phyloP scores from a whole-genome alignment of 2,329 filamentous ascomycete genomes.

The Beauveria scarabaeidicola region DNA sequence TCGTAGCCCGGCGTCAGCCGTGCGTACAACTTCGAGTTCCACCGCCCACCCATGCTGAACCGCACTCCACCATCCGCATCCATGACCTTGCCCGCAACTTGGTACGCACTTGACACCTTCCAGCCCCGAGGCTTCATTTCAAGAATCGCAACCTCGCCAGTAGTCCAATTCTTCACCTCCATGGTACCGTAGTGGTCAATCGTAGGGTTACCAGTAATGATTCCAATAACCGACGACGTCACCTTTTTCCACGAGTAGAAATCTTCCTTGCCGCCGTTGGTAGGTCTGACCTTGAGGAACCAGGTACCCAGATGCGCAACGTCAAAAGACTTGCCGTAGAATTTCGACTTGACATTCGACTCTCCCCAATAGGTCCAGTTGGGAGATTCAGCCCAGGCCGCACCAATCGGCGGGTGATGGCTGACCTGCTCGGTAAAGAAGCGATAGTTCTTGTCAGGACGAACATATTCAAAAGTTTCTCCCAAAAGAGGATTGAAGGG shows the following conservation, averaged over 20 bases:
- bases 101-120: conserved; percentile 88
- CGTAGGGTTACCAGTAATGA: conserved; percentile 90
- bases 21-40: conserved; percentile 97
- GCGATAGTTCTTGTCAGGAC: conserved; percentile 93
- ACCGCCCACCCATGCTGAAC: conserved; percentile 85
- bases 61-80: conserved; percentile 71
- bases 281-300: conserved; percentile 81
- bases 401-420: conserved; percentile 91
- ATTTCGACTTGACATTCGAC: conserved; percentile 90
- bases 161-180: conserved; percentile 96
- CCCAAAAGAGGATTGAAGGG: conserved; percentile 95
- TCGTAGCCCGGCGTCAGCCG: conserved; percentile 88
- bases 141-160: conserved; percentile 77
- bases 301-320: conserved; percentile 94
- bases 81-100: conserved; percentile 77
- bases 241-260: conserved; percentile 99
- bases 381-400: conserved; percentile 83
- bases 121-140: conserved; percentile 95
- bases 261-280: conserved; percentile 67
- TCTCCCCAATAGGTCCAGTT: conserved; percentile 98
- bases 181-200: conserved; percentile 98
- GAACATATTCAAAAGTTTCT: conserved; percentile 92
- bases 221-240: conserved; percentile 93
- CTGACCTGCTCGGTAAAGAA: conserved; percentile 99
- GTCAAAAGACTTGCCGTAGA: conserved; percentile 95